phyloP scores from a whole-genome alignment of 108 stramenopile species.

The Cyclotella baltica region DNA sequence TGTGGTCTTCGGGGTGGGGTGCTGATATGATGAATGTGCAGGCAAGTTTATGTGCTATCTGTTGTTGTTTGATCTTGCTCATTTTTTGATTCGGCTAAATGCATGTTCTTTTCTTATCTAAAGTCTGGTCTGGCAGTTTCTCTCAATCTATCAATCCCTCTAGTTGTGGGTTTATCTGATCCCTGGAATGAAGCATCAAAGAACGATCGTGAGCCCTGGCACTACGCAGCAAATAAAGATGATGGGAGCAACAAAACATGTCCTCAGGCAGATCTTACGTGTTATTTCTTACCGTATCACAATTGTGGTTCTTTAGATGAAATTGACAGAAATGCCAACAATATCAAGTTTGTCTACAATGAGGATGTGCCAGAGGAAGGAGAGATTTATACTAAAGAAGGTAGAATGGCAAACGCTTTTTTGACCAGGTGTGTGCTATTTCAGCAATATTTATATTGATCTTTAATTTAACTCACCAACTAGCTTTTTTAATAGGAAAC shows the following conservation, averaged over 20 bases:
- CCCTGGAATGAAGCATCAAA: conserved; percentile 5
- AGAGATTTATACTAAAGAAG: conserved; percentile 9
- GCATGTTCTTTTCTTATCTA: not conserved
- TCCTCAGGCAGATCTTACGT: conserved; percentile 29
- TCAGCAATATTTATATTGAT: not conserved
- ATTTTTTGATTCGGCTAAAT: not conserved
- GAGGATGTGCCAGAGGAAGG: conserved; percentile 24
- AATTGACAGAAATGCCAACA: not conserved
- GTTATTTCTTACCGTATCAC: conserved; percentile 50
- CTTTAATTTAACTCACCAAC: not conserved
- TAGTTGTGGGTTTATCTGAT: conserved; percentile 12
- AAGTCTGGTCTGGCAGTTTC: conserved; percentile 17
- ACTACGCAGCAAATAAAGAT: conserved; percentile 40
- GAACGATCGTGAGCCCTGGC: conserved; percentile 26
- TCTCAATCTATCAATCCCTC: conserved; percentile 13
- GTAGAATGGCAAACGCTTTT: conserved; percentile 29
- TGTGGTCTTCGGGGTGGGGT: conserved; percentile 38
- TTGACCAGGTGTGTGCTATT: conserved; percentile 25
- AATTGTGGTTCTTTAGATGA: conserved; percentile 23
- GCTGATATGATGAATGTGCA: conserved; percentile 35
- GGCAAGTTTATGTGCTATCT: not conserved
- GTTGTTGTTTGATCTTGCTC: not conserved
- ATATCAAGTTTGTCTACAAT: conserved; percentile 13
- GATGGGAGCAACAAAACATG: conserved; percentile 29
- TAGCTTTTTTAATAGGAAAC: conserved; percentile 13